A percentile compares a stretch with the other conserved stretches of the same genome.
These are phyloP conservation scores for Bocquillonia castaneifolia DNA, from an alignment of 441 rosid species.

Conservation along the genomic window DNA sequence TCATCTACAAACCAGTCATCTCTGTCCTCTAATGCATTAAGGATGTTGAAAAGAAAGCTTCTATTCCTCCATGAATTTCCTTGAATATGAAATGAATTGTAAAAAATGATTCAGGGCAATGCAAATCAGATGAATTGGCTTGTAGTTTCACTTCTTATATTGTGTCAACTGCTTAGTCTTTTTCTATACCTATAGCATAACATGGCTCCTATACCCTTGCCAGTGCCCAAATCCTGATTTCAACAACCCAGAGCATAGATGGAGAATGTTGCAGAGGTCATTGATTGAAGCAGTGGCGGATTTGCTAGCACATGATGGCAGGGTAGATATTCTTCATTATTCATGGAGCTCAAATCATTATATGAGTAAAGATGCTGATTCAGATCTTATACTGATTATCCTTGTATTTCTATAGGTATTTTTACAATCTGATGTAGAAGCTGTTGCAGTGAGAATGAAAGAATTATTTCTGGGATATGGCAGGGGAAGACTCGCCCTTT, in stretches of 20 bases:
- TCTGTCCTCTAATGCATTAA: background rate
- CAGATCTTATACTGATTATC: constrained; percentile 6
- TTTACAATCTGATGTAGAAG: constrained; percentile 64
- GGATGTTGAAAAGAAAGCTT: background rate
- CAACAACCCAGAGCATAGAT: constrained; percentile 54
- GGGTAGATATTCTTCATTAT: constrained; percentile 33
- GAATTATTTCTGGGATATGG: constrained; percentile 48
- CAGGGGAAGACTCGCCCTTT: constrained; percentile 38
- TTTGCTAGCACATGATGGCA: constrained; percentile 53
- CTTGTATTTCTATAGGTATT: constrained; percentile 42
- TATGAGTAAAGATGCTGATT: background rate
- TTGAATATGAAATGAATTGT: background rate
- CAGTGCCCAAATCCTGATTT: constrained; percentile 83
- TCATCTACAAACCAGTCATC: background rate
- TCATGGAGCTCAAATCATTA: background rate
- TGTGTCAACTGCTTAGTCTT: background rate
- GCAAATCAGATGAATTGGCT: constrained; percentile 1
- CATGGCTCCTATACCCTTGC: constrained; percentile 13
- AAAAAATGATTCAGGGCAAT: background rate
- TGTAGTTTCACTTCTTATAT: constrained; percentile 6
- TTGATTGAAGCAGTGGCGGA: constrained; percentile 59
- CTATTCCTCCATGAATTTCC: background rate
- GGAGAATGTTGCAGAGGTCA: constrained; percentile 69
- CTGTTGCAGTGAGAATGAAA: constrained; percentile 57
- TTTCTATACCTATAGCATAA: background rate